These are phyloP conservation scores for Ophiostoma populinum DNA, from an alignment of 2,329 filamentous ascomycete genomes.

Conservation along the genomic window DNA sequence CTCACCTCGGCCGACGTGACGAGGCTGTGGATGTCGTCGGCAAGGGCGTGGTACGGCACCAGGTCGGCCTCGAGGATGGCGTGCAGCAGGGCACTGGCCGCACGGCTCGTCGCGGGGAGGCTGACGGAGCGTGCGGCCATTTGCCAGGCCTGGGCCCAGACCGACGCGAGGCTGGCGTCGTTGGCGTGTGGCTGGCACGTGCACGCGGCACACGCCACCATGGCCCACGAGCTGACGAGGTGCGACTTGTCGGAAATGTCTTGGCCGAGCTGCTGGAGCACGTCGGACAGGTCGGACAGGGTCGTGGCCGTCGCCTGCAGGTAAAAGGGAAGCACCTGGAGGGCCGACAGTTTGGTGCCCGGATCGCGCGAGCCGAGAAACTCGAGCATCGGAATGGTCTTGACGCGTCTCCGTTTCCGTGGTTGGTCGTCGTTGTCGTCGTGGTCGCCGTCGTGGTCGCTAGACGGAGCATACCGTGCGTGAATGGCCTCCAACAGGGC, in stretches of 20 bases:
- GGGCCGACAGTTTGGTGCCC: conserved; percentile 29
- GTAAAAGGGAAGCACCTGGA: conserved; percentile 42
- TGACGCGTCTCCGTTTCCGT: conserved; percentile 33
- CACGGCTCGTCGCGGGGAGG: conserved; percentile 52
- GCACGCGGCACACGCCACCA: conserved; percentile 64
- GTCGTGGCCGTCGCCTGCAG: conserved; percentile 28
- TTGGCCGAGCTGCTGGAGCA: conserved; percentile 39
- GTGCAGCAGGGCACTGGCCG: conserved; percentile 58
- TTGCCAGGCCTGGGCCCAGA: conserved; percentile 65
- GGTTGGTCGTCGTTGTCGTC: conserved; percentile 25
- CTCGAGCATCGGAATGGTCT: conserved; percentile 28
- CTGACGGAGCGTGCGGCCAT: conserved; percentile 53
- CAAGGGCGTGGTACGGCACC: conserved; percentile 48
- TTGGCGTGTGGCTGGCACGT: conserved; percentile 25
- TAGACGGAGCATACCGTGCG: conserved; percentile 16
- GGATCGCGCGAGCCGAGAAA: conserved; percentile 28
- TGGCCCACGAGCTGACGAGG: conserved; percentile 58
- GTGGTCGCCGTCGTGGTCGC: not conserved
- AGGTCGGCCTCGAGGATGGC: conserved; percentile 48
- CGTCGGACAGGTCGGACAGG: conserved; percentile 32
- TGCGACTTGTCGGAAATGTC: conserved; percentile 54
- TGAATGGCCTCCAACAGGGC: conserved; percentile 37
- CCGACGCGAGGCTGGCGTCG: conserved; percentile 22
- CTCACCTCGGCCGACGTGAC: conserved; percentile 63
- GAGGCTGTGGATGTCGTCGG: conserved; percentile 54